phyloP scores from a whole-genome alignment of 306 rosid genomes.

The Begonia masoniana region DNA sequence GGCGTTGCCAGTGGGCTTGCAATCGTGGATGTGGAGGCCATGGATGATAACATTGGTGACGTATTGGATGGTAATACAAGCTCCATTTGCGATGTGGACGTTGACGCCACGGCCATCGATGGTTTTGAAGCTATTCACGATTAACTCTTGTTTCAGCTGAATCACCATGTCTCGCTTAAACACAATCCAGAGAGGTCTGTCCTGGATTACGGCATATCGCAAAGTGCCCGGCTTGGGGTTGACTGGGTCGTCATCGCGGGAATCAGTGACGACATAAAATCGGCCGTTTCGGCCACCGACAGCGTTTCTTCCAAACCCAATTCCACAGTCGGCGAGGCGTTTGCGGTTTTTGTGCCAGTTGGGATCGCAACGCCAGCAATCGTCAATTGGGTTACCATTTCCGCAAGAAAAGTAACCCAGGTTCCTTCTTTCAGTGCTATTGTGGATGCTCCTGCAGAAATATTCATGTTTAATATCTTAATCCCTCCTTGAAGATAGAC shows the following conservation, averaged over 20 bases:
- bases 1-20: conserved; percentile 95
- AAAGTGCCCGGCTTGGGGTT: conserved; percentile 91
- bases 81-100: conserved; percentile 95
- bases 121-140: conserved; percentile 93
- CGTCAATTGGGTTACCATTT: conserved; percentile 96
- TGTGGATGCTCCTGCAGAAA: conserved; percentile 53
- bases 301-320: conserved; percentile 93
- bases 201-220: conserved; percentile 89
- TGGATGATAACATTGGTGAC: conserved; percentile 77
- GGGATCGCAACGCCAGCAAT: conserved; percentile 95
- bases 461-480: too few relatives aligned
- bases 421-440: conserved; percentile 81
- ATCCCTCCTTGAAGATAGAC: too few relatives aligned
- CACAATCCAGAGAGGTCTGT: conserved; percentile 83
- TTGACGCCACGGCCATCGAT: conserved; percentile 89
- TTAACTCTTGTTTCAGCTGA: conserved; percentile 84
- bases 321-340: conserved; percentile 97
- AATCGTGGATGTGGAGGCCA: conserved; percentile 91
- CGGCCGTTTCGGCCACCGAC: conserved; percentile 95
- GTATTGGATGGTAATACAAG: conserved; percentile 76
- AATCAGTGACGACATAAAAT: conserved; percentile 85
- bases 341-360: conserved; percentile 82
- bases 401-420: conserved; percentile 94
- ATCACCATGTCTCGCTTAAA: conserved; percentile 98
- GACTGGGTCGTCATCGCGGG: conserved; percentile 72